These are phyloP conservation scores for Fusarium lateritium DNA, from an alignment of 2,329 filamentous ascomycete species.

Conservation along the genomic window DNA sequence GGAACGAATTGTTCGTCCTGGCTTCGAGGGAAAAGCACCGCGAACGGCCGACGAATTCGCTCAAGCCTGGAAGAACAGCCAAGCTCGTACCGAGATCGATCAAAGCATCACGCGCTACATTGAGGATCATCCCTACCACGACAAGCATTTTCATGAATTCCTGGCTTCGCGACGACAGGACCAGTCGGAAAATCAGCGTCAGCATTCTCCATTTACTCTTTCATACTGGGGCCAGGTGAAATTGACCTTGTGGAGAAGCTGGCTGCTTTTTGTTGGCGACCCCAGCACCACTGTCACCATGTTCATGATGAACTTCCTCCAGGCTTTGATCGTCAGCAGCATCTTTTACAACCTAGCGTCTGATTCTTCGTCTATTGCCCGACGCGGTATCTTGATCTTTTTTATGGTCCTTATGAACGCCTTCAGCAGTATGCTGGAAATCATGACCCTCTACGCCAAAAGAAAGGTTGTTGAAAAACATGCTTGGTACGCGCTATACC, in stretches of 20 bases:
- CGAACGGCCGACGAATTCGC: conserved; percentile 57
- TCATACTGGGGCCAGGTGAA: too few relatives aligned
- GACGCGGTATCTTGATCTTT: conserved; percentile 38
- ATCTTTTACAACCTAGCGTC: conserved; percentile 46
- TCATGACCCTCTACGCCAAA: conserved; percentile 50
- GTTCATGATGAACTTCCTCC: conserved; percentile 37
- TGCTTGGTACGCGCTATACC: conserved; percentile 53
- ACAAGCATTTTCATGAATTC: too few relatives aligned
- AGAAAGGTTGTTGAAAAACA: conserved; percentile 54
- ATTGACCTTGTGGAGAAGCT: too few relatives aligned
- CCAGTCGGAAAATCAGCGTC: conserved; percentile 44
- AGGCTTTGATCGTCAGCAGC: conserved; percentile 43
- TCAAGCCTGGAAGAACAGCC: conserved; percentile 52
- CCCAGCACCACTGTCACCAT: conserved; percentile 41
- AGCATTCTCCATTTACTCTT: conserved; percentile 36
- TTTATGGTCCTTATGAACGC: conserved; percentile 45
- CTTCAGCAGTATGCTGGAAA: conserved; percentile 45
- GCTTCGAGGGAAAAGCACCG: conserved; percentile 53
- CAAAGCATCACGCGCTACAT: too few relatives aligned
- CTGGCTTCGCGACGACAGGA: conserved; percentile 38
- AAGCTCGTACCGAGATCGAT: too few relatives aligned
- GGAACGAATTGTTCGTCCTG: conserved; percentile 53
- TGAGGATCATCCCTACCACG: too few relatives aligned
- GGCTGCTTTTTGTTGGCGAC: conserved; percentile 42
- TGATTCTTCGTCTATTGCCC: too few relatives aligned